These are phyloP conservation scores for Silybum marianum DNA, from an alignment of 129 eudicot genomes.

Conservation along the genomic window DNA sequence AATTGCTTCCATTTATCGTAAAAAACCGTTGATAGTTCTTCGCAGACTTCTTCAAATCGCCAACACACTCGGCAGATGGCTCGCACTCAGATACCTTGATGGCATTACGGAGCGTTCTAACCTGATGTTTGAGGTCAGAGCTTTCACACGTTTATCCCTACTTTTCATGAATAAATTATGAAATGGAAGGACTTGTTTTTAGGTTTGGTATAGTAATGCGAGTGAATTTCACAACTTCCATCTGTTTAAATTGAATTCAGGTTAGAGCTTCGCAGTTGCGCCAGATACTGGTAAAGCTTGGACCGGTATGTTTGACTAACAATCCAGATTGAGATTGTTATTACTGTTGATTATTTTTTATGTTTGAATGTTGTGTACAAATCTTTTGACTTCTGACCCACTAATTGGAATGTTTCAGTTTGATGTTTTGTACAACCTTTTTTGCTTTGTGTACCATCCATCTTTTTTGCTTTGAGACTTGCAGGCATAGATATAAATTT, in stretches of 20 bases:
- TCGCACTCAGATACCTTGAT: conserved; percentile 66
- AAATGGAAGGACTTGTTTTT: not conserved
- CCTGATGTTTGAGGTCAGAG: conserved; percentile 71
- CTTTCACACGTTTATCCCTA: no score
- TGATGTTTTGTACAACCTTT: not conserved
- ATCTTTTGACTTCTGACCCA: not conserved
- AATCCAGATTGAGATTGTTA: not conserved
- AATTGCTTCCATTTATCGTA: conserved; percentile 58
- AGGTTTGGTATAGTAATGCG: not conserved
- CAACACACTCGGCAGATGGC: conserved; percentile 78
- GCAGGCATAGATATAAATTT: not conserved
- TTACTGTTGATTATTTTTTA: not conserved
- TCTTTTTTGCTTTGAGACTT: not conserved
- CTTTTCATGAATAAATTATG: not conserved
- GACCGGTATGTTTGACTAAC: conserved; percentile 61
- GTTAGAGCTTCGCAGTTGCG: conserved; percentile 95
- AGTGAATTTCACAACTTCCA: not conserved
- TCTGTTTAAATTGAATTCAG: conserved; percentile 41
- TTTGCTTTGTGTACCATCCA: not conserved
- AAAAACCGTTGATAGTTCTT: conserved; percentile 64
- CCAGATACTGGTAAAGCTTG: conserved; percentile 71
- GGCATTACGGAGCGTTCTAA: conserved; percentile 62
- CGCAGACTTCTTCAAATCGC: conserved; percentile 78
- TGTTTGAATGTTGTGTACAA: not conserved
- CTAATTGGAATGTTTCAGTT: not conserved